A percentile compares a stretch with the other conserved stretches of the same genome.
These are phyloP conservation scores for Solanum piurae DNA, from an alignment of 257 asterid species.

Conservation along the genomic window DNA sequence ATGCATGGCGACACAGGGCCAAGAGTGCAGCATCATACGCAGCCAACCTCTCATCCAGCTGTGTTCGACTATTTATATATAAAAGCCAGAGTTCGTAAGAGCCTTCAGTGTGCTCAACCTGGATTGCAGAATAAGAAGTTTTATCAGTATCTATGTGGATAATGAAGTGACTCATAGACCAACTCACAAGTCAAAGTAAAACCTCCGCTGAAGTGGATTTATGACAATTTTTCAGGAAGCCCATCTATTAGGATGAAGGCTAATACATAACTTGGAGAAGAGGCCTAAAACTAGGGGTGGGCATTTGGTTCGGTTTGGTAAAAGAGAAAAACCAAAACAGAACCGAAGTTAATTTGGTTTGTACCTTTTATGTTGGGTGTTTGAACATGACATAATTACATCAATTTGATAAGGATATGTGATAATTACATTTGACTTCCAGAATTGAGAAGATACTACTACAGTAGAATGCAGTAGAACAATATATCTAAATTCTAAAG, in stretches of 20 bases:
- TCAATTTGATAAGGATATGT: not conserved
- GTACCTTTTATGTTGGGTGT: not conserved
- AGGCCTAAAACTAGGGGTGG: not conserved
- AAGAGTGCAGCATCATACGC: conserved; percentile 34
- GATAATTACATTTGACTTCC: not conserved
- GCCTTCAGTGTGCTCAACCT: conserved; percentile 23
- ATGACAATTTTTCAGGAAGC: not conserved
- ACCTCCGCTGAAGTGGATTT: not conserved
- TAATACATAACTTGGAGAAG: not conserved
- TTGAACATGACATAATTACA: not conserved
- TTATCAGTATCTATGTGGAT: not conserved
- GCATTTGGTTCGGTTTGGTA: not conserved
- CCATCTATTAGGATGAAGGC: not conserved
- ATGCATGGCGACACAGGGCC: conserved; percentile 14
- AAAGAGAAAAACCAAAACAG: not conserved
- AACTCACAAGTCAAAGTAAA: not conserved
- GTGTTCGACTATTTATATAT: conserved; percentile 30
- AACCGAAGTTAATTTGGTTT: not conserved
- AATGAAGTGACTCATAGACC: not conserved
- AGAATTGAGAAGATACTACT: not conserved
- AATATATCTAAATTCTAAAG: not conserved
- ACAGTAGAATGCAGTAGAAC: not conserved
- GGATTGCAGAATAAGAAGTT: not conserved
- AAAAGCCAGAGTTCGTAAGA: conserved; percentile 42
- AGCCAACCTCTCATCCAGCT: conserved; percentile 26